Base-by-base conservation (phyloP, 768 basidiomycete species). In the Cystobasidium onofrii region DNA sequence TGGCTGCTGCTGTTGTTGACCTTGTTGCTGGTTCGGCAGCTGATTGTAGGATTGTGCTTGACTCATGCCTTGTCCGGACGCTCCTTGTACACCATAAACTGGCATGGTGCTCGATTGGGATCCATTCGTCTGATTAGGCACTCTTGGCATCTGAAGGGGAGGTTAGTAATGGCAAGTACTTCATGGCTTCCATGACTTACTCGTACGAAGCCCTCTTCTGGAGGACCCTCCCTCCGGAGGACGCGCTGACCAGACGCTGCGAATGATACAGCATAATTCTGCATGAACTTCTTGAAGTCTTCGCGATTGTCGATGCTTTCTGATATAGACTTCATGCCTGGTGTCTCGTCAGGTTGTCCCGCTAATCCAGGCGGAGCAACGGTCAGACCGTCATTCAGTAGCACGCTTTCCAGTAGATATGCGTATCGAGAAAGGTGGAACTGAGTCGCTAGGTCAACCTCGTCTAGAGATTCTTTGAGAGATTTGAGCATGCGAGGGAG, bases 221-320 rank as follows among this genome's bases (percentile, higher is more conserved):
- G 84, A 1, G 92, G 92, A 1, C 91, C 94, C 77, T 96, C 75
- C 15, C 74, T 25, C 55, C 54, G 20, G 20, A 70, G 74, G 36
- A 54, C 64, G 27, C 52, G 75, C 36, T 41, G 64, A 63, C 65
- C 74, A 33, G 57, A 66, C 34, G 76, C 67, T 25, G 89, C 90
- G 74, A 90, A 89, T 33, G 92, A 92, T 79, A 94, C 92, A 0
- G 90, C 89, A 80, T 95, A 99, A 80, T 96, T 92, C 80, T 96
- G 92, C 94, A 99, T 97, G 80, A 89, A 99, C 9, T 86, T 87
- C 83, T 90, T 95, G 83, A 99, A 98, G 81, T 99, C 96, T 41
- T 88, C 85, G 44, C 93, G 87, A 78, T 93, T 93, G 82, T 99
- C 95, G 77, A 99, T 96, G 4, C 87, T 86, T 80, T 97, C 94